Evolutionary conservation across 2,329 filamentous ascomycete genomes (phyloP).

Genomic region (Xylariaceae sp.): DNA sequence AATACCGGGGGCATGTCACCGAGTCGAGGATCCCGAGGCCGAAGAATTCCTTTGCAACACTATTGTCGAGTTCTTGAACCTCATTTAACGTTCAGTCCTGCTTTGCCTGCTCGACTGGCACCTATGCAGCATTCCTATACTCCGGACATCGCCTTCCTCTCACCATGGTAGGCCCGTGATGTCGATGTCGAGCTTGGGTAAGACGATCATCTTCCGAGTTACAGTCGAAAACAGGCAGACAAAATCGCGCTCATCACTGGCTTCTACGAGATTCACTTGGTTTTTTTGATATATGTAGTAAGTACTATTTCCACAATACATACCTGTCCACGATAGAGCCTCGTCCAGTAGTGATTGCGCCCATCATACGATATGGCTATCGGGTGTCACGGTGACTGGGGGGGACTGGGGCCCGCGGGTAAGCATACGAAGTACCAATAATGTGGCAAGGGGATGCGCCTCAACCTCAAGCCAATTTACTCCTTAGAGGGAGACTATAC

Average conservation of each 20-base stretch:
- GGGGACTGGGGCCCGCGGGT: background rate
- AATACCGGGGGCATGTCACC: slow-evolving; percentile 50
- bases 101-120: background rate
- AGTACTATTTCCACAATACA: background rate
- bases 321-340: background rate
- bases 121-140: background rate
- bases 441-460: background rate
- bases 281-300: background rate
- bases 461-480: background rate
- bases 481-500: no score
- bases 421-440: background rate
- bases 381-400: background rate
- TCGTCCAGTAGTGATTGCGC: background rate
- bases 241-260: no score
- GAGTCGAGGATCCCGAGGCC: slow-evolving; percentile 42
- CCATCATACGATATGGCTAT: background rate
- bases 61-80: slow-evolving; percentile 42
- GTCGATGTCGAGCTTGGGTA: background rate
- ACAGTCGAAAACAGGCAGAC: no score
- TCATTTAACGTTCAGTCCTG: slow-evolving; percentile 6
- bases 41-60: slow-evolving; percentile 46
- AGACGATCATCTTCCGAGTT: no score
- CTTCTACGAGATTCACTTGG: no score
- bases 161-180: background rate
- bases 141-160: background rate